A percentile compares a stretch with the other conserved stretches of the same genome.
phyloP scores from a whole-genome alignment of 129 eudicot genomes.

The Lactuca sativa region DNA sequence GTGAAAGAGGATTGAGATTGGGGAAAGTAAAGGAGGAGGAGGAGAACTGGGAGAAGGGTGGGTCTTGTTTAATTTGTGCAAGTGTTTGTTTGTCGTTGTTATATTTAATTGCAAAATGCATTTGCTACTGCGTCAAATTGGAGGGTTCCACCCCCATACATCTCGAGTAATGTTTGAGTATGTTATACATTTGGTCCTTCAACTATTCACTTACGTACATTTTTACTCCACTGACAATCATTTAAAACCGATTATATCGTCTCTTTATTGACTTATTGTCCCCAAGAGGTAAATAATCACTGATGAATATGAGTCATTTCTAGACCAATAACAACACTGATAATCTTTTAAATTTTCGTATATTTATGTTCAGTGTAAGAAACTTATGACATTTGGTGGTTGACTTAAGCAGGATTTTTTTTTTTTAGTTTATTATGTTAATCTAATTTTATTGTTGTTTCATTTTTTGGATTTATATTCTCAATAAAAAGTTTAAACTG shows the following conservation, averaged over 20 bases:
- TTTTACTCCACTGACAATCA: background rate
- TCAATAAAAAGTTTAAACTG: no score
- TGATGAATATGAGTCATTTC: no score
- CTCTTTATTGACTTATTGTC: background rate
- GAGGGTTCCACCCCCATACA: background rate
- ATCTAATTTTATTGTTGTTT: no score
- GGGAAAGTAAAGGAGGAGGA: constrained; percentile 18
- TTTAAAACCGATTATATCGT: background rate
- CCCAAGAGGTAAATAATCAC: no score
- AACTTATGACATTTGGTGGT: no score
- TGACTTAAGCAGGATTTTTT: no score
- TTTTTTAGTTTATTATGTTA: no score
- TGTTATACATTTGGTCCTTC: background rate
- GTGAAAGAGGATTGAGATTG: constrained; percentile 2
- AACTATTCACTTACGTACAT: background rate
- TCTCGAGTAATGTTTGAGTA: background rate
- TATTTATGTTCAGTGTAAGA: no score
- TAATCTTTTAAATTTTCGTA: no score
- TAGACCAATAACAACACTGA: no score
- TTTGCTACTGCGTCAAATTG: constrained; percentile 4
- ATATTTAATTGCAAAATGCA: constrained; percentile 28
- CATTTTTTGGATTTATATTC: no score
- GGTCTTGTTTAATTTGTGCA: background rate
- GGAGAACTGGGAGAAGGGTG: constrained; percentile 26
- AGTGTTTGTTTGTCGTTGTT: constrained; percentile 18